phyloP scores from a whole-genome alignment of 2,329 filamentous ascomycete species.

The Juglanconis oblonga region DNA sequence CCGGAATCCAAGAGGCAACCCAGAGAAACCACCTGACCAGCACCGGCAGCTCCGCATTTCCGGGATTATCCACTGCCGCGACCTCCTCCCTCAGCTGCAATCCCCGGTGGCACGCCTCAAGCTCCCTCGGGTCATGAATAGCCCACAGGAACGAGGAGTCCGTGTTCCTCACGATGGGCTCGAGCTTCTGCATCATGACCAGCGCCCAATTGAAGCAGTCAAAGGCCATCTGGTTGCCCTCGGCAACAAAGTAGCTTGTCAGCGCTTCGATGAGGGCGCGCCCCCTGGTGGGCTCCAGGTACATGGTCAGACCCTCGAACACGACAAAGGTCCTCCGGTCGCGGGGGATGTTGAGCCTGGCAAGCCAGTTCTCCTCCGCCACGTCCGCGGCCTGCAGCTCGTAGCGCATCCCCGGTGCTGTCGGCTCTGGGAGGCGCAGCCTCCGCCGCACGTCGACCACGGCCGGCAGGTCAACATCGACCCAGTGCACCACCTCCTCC shows the following conservation, averaged over 20 bases:
- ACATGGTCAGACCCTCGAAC: constrained; percentile 18
- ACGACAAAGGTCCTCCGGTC: constrained; percentile 11
- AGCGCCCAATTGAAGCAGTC: constrained; percentile 11
- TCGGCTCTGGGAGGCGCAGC: constrained; percentile 1
- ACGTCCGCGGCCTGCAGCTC: constrained; percentile 8
- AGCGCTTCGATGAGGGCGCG: constrained; percentile 3
- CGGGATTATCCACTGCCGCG: not conserved
- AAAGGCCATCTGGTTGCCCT: constrained; percentile 12
- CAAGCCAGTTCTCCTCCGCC: constrained; percentile 15
- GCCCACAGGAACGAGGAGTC: constrained; percentile 8
- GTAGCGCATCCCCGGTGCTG: constrained; percentile 1
- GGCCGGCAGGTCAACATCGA: constrained; percentile 15
- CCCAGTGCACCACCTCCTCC: constrained; percentile 8
- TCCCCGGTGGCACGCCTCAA: constrained; percentile 2
- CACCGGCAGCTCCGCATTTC: not conserved
- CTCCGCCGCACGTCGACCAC: constrained; percentile 14
- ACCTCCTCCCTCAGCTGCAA: constrained; percentile 3
- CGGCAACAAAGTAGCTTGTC: constrained; percentile 6
- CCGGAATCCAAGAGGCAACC: constrained; percentile 7
- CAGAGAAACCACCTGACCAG: not conserved
- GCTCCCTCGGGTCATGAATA: constrained; percentile 5
- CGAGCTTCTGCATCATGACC: constrained; percentile 1
- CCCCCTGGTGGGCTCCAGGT: constrained; percentile 11
- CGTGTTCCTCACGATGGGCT: constrained; percentile 11
- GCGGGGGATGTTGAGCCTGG: not conserved